Conservation (phyloP, 2,329 filamentous ascomycete genomes). For the Penicillium aurantiogriseum region DNA sequence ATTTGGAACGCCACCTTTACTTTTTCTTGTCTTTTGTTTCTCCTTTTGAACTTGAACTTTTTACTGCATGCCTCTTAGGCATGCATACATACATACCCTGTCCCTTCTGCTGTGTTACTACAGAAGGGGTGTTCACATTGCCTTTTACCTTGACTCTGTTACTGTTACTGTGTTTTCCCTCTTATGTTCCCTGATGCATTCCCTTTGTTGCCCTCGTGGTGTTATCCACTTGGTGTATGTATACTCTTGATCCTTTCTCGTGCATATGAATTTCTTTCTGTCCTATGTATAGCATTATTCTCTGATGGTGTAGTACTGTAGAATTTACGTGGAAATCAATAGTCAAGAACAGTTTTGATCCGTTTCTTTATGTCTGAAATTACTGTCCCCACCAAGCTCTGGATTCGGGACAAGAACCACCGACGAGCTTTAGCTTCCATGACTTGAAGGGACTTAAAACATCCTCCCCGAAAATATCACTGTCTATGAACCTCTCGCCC, state of each 20-base stretch:
- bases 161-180: neutral
- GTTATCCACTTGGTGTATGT: constrained; percentile 9
- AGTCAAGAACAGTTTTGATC: neutral
- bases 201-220: constrained; percentile 2
- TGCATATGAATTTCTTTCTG: constrained; percentile 9
- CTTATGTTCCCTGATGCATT: constrained; percentile 9
- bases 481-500: neutral
- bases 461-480: neutral
- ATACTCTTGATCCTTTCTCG: constrained; percentile 6
- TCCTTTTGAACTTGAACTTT: constrained; percentile 1
- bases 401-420: constrained; percentile 4
- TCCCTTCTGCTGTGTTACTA: neutral
- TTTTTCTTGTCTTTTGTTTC: neutral
- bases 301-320: neutral
- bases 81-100: constrained; percentile 11
- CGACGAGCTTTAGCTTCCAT: neutral
- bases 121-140: constrained; percentile 5
- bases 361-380: neutral
- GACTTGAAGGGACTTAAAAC: neutral
- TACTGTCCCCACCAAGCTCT: neutral
- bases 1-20: neutral
- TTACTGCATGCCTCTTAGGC: constrained; percentile 1
- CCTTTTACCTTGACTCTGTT: neutral
- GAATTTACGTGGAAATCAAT: neutral
- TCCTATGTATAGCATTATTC: neutral